Evolutionary conservation across 2,329 filamentous ascomycete genomes (phyloP), one percentile per base, ranked within the genome.

Genomic region (Fusarium sp.): DNA sequence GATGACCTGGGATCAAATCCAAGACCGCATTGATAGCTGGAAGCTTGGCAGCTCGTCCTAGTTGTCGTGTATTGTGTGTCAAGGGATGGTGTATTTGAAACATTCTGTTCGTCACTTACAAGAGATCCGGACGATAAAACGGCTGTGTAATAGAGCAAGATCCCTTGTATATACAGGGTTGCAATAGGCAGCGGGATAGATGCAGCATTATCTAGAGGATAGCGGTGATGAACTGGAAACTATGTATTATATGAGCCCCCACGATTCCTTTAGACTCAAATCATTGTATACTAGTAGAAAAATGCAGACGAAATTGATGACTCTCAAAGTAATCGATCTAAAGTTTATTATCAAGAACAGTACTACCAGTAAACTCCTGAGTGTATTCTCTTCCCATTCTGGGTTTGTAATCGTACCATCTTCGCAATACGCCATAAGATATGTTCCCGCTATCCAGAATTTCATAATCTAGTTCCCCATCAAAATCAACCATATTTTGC

Each of bases 1-100:
- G 31, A 87, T 96, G 77, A 84, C 85, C 25, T 98, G 96, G 94
- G 90, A 91, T 51, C 91, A 96, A 78, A 95, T 98, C 41, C 94
- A 98, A 82, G 90, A 94, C 58, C 85, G 91, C 54, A 96, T 98
- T 72, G 87, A 90, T 42, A 85, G 87, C 75, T 97, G 94, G 93
- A 90, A 92, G 73, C 79, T 98, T 64, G 94, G 94, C 7, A 87
- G 86, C 75, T 76, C 80, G 63, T 65, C 54, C 9, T 73, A 70
- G 25, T 27, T 37, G 25, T 35, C 6, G n/a, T 40, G 15, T 13
- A 46, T 15, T n/a, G n/a, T 40, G 23, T 36, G 23, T 23, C 27
- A 42, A 47, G 48, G 39, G 18, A 36, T 33, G 21, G 43, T 31
- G 10, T 25, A 43, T 39, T 20, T 21, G 25, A n/a, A 18, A 15